Evolutionary conservation across 208 protist species (phyloP), one percentile per base, ranked within the genome.

Genomic region (Novymonas esmeraldas): DNA sequence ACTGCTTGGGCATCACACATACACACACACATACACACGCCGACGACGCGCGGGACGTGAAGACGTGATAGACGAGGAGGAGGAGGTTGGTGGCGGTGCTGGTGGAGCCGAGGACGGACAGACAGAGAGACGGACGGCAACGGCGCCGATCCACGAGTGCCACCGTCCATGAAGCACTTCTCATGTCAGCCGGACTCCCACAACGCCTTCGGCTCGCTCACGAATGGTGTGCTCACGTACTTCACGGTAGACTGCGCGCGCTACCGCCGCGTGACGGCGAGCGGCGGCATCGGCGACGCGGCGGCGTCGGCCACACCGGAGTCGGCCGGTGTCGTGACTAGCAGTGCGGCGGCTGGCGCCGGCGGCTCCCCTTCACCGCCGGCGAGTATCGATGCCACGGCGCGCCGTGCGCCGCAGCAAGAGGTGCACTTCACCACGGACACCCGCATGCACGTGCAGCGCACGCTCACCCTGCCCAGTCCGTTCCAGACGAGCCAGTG

Each of bases 181-280:
- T 77, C 74, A 3, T 93, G 90, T 44, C 87, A 92, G 54, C 87
- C 87, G 0, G 90, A 95, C 61, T 82, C 81, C 6, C 87, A 95
- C 69, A 95, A 93, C 63, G 84, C 68, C n/a, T 95, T 95, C 60
- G 85, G 76, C 22, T 77, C 86, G 24, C 76, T 93, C 6, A 85
- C 75, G 26, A 85, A 87, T 41, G 76, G 79, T 42, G 85, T 79
- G 2, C 74, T 94, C 29, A 87, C 73, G 22, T 94, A 94, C 67
- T 94, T 94, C 55, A 79, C 76, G 4, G 82, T 89, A 29, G 76
- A 90, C 56, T 76, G 65, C 45, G 58, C 76, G 3, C 69, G 67
- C 36, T 77, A 80, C 20, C 28, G 33, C 41, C 41, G 31, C 64
- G 29, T 62, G 36, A 11, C 18, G 24, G 20, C 22, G 56, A 59